Evolutionary conservation across 2,329 filamentous ascomycete species (phyloP).

Genomic region (Calonectria pauciramosa): DNA sequence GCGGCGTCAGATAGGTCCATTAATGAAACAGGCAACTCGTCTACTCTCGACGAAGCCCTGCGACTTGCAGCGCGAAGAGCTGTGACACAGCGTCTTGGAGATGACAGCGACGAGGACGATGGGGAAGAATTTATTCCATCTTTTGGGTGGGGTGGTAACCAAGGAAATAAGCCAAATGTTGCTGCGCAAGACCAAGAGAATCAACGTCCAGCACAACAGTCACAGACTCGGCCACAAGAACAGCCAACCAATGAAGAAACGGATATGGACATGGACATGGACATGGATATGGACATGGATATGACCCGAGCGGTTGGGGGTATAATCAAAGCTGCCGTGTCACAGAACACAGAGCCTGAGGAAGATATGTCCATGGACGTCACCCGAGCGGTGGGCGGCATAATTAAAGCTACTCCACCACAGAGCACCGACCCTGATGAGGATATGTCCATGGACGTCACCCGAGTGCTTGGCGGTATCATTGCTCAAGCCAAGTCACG

Average conservation of each 20-base stretch:
- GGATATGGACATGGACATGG: slow-evolving; percentile 48
- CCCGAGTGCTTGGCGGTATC: slow-evolving; percentile 85
- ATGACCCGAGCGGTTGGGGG: slow-evolving; percentile 82
- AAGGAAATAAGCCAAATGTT: slow-evolving; percentile 53
- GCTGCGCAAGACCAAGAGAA: slow-evolving; percentile 58
- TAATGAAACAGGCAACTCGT: slow-evolving; percentile 76
- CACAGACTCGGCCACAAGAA: slow-evolving; percentile 21
- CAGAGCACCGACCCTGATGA: slow-evolving; percentile 62
- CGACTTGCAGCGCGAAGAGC: slow-evolving; percentile 82
- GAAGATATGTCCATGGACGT: slow-evolving; percentile 68
- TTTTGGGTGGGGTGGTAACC: slow-evolving; percentile 82
- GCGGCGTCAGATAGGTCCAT: slow-evolving; percentile 70
- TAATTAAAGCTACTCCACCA: slow-evolving; percentile 60
- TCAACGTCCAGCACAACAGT: slow-evolving; percentile 37
- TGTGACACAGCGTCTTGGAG: slow-evolving; percentile 77
- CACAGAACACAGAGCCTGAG: slow-evolving; percentile 59
- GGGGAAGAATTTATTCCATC: slow-evolving; percentile 81
- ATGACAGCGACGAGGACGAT: slow-evolving; percentile 63
- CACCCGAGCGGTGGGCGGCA: slow-evolving; percentile 69
- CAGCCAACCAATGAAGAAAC: slow-evolving; percentile 44
- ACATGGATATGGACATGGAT: slow-evolving; percentile 50
- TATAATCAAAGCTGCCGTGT: slow-evolving; percentile 65
- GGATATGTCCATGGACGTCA: slow-evolving; percentile 96
- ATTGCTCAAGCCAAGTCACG: slow-evolving; percentile 59
- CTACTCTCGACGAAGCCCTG: slow-evolving; percentile 82